phyloP scores from a whole-genome alignment of 306 rosid genomes.

The Lablab purpureus region DNA sequence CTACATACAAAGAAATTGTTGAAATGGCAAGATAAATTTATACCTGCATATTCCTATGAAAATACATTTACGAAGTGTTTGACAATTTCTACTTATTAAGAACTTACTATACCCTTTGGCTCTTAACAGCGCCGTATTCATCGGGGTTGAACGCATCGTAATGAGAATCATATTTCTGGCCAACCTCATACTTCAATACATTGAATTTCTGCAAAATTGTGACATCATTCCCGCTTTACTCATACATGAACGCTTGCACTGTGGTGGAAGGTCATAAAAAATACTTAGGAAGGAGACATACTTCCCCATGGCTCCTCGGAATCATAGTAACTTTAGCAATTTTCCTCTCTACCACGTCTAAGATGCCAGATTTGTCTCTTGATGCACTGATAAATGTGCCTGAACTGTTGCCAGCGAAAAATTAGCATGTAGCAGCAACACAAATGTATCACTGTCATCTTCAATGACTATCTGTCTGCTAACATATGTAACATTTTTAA shows the following conservation, averaged over 20 bases:
- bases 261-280: background rate
- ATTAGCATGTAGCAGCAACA: conserved; percentile 30
- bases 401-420: conserved; percentile 63
- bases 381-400: conserved; percentile 79
- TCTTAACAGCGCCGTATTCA: conserved; percentile 88
- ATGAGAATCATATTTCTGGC: conserved; percentile 90
- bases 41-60: background rate
- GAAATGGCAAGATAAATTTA: background rate
- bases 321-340: conserved; percentile 86
- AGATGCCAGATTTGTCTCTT: conserved; percentile 71
- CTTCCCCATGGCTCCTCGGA: conserved; percentile 93
- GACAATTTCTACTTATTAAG: background rate
- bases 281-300: conserved; percentile 39
- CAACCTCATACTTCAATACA: conserved; percentile 77
- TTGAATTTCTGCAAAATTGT: conserved; percentile 91
- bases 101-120: conserved; percentile 74
- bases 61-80: background rate
- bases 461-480: conserved; percentile 7
- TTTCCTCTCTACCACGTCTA: conserved; percentile 79
- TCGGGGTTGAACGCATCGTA: conserved; percentile 85
- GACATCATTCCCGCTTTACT: conserved; percentile 36
- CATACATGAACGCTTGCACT: conserved; percentile 39
- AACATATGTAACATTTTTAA: conserved; percentile 23
- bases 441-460: conserved; percentile 16
- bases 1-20: background rate